Conservation (phyloP, 306 rosid species). For the Vigna mungo region DNA sequence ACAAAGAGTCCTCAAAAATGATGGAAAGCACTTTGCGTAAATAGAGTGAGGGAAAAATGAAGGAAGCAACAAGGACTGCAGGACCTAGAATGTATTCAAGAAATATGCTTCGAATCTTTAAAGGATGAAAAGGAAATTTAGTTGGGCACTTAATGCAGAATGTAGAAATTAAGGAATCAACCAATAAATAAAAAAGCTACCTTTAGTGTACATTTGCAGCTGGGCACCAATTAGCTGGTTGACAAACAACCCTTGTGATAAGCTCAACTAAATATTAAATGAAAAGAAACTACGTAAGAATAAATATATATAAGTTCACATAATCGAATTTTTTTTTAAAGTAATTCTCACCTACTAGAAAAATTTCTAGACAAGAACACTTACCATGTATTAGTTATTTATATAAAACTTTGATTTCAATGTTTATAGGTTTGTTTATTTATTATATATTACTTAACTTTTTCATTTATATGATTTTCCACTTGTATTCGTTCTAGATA, state of each 20-base stretch:
- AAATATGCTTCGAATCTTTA: constrained; percentile 24
- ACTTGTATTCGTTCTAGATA: too few species aligned
- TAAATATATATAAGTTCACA: too few species aligned
- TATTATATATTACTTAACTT: too few species aligned
- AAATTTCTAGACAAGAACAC: too few species aligned
- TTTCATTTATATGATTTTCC: too few species aligned
- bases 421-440: too few species aligned
- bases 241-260: constrained; percentile 53
- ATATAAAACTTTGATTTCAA: too few species aligned
- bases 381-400: too few species aligned
- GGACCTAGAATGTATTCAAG: constrained; percentile 65
- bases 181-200: constrained; percentile 55
- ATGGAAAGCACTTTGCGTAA: constrained; percentile 77
- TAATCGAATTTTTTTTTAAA: too few species aligned
- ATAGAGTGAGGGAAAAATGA: constrained; percentile 93
- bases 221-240: constrained; percentile 56
- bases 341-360: too few species aligned
- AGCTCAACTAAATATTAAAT: constrained; percentile 65
- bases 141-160: constrained; percentile 25
- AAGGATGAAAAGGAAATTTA: constrained; percentile 32
- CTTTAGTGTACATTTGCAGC: constrained; percentile 58
- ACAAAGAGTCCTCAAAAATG: constrained; percentile 91
- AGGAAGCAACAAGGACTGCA: constrained; percentile 89
- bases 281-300: constrained; percentile 42
- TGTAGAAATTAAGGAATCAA: constrained; percentile 36